A percentile compares a stretch with the other conserved stretches of the same genome.
Conservation (phyloP, 768 basidiomycete genomes). For the Lactifluus echinatus region DNA sequence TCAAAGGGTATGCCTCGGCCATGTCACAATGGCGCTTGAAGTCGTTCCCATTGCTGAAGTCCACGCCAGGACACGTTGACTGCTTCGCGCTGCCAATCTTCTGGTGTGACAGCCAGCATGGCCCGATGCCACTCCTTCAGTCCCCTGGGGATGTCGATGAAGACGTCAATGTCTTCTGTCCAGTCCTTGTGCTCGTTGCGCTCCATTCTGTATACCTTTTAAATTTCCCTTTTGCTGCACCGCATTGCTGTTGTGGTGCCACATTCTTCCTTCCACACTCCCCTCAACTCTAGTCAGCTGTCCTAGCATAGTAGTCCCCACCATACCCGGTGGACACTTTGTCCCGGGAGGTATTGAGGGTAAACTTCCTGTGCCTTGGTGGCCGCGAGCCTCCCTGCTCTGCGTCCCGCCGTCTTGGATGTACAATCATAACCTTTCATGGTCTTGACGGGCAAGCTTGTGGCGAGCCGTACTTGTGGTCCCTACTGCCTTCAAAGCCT, state of each 20-base stretch:
- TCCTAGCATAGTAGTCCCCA: not conserved
- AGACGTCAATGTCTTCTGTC: not conserved
- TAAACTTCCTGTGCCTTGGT: not conserved
- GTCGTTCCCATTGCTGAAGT: not conserved
- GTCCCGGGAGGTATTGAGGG: not conserved
- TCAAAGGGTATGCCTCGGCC: not conserved
- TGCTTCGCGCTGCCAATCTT: not conserved
- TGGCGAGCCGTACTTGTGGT: no score
- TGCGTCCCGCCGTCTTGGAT: no score
- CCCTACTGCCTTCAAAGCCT: no score
- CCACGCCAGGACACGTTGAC: not conserved
- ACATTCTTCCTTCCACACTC: no score
- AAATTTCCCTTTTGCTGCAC: no score
- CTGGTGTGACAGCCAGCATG: not conserved
- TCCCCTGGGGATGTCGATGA: not conserved
- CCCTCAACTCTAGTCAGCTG: not conserved
- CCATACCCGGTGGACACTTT: not conserved
- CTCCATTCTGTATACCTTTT: not conserved
- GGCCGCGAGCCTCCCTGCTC: constrained; percentile 1
- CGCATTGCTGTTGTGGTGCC: no score
- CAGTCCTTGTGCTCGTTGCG: no score
- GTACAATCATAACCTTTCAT: no score
- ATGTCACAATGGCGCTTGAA: not conserved
- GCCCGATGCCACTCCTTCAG: not conserved
- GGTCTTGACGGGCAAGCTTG: no score